Percentiles rank a stretch among this genome's conserved stretches.
These are phyloP conservation scores for Scheffersomyces coipomensis DNA, from an alignment of 805 yeast genomes.

Conservation along the genomic window DNA sequence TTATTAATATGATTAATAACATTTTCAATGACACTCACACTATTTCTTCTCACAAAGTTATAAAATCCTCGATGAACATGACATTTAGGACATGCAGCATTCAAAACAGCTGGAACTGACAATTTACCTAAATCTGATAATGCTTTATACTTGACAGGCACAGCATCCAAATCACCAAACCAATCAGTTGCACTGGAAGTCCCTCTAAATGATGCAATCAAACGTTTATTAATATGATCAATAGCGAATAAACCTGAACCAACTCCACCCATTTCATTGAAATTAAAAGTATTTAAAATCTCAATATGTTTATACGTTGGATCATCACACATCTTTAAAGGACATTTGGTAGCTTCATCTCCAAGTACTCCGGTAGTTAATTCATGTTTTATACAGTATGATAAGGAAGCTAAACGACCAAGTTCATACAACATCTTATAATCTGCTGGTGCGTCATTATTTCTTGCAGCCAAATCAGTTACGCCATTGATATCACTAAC, in stretches of 20 bases:
- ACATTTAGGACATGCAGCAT: conserved; percentile 47
- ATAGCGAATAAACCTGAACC: conserved; percentile 58
- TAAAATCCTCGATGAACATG: conserved; percentile 66
- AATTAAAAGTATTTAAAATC: conserved; percentile 39
- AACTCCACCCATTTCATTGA: conserved; percentile 40
- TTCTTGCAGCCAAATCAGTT: no score
- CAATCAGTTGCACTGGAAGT: conserved; percentile 61
- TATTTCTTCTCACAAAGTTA: conserved; percentile 41
- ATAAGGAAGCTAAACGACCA: conserved; percentile 33
- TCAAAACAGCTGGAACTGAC: conserved; percentile 4
- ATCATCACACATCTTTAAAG: conserved; percentile 20
- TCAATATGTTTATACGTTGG: conserved; percentile 22
- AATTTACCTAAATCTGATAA: conserved; percentile 18
- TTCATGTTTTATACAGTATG: conserved; percentile 36
- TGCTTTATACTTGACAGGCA: conserved; percentile 49
- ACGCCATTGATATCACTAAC: no score
- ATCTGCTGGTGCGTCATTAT: no score
- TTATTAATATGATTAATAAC: conserved; percentile 31
- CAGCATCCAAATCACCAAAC: conserved; percentile 53
- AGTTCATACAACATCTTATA: conserved; percentile 24
- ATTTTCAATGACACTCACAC: conserved; percentile 31
- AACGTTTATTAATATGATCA: conserved; percentile 42
- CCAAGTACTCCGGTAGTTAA: conserved; percentile 22
- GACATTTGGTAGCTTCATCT: conserved; percentile 19
- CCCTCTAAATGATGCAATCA: conserved; percentile 61